Percentiles rank a stretch among this genome's conserved stretches.
Conservation (phyloP, 192 early-diverging fungal species). For the Oehlia diaphana region DNA sequence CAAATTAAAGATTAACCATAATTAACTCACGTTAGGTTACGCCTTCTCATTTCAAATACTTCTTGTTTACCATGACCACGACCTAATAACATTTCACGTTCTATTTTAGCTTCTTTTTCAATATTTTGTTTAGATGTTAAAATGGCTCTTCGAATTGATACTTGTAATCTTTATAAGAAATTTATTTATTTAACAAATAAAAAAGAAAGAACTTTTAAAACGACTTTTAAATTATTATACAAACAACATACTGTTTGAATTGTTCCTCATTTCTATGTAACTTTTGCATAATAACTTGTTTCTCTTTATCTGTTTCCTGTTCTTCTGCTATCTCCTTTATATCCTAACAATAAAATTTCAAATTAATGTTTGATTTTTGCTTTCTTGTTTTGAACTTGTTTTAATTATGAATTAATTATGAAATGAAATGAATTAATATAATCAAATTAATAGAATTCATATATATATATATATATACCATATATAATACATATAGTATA, state of each 20-base stretch:
- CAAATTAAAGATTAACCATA: constrained; percentile 11
- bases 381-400: too few species aligned
- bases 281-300: constrained; percentile 14
- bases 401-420: too few species aligned
- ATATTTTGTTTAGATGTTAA: constrained; percentile 53
- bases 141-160: constrained; percentile 46
- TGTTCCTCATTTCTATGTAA: constrained; percentile 28
- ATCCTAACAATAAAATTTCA: neutral
- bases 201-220: neutral
- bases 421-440: too few species aligned
- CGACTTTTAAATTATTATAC: neutral
- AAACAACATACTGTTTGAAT: constrained; percentile 13
- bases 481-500: too few species aligned
- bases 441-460: too few species aligned
- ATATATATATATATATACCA: too few species aligned
- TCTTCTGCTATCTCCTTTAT: constrained; percentile 23
- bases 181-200: neutral
- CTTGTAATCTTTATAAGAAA: constrained; percentile 47
- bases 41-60: constrained; percentile 25
- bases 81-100: constrained; percentile 46
- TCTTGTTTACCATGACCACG: constrained; percentile 43
- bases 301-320: constrained; percentile 27
- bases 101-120: constrained; percentile 43
- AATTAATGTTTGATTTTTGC: too few species aligned
- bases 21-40: constrained; percentile 16